These are phyloP conservation scores for Malbranchea zuffiana DNA, from an alignment of 2,329 filamentous ascomycete species.

Conservation along the genomic window DNA sequence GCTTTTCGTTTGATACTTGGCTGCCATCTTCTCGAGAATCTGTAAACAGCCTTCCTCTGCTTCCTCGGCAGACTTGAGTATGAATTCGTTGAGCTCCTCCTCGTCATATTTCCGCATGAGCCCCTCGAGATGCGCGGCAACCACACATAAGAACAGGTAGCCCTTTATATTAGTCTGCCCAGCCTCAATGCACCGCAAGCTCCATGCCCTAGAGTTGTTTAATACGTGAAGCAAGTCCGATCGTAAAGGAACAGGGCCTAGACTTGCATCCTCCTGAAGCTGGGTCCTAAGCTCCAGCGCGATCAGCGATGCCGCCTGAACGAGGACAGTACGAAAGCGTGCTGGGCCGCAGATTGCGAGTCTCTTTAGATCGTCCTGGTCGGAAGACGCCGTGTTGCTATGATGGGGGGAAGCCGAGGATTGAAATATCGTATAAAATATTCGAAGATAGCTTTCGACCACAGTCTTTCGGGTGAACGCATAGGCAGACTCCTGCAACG, in stretches of 20 bases:
- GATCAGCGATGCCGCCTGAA: constrained; percentile 19
- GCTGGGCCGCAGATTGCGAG: constrained; percentile 31
- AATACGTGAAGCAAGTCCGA: constrained; percentile 25
- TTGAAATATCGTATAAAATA: constrained; percentile 35
- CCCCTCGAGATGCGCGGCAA: constrained; percentile 36
- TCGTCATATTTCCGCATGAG: constrained; percentile 28
- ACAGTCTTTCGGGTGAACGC: constrained; percentile 43
- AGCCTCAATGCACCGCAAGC: constrained; percentile 31
- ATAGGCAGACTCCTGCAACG: constrained; percentile 19
- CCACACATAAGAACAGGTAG: constrained; percentile 34
- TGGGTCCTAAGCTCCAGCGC: constrained; percentile 20
- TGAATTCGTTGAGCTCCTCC: constrained; percentile 24
- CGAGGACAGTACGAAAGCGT: constrained; percentile 14
- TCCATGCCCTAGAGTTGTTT: constrained; percentile 34
- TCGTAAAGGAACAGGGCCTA: constrained; percentile 20
- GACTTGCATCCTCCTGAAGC: constrained; percentile 21
- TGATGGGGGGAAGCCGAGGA: constrained; percentile 12
- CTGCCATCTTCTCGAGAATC: constrained; percentile 20
- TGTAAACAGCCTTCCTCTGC: constrained; percentile 19
- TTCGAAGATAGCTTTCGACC: constrained; percentile 39
- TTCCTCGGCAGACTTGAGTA: constrained; percentile 33
- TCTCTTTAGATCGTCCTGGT: constrained; percentile 28
- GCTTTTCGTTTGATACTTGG: constrained; percentile 8
- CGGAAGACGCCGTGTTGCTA: constrained; percentile 3
- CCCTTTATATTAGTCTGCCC: constrained; percentile 49